A percentile compares a stretch with the other conserved stretches of the same genome.
Evolutionary conservation across 164 flowering plant genomes (phyloP).

Genomic region (Taxillus chinensis): DNA sequence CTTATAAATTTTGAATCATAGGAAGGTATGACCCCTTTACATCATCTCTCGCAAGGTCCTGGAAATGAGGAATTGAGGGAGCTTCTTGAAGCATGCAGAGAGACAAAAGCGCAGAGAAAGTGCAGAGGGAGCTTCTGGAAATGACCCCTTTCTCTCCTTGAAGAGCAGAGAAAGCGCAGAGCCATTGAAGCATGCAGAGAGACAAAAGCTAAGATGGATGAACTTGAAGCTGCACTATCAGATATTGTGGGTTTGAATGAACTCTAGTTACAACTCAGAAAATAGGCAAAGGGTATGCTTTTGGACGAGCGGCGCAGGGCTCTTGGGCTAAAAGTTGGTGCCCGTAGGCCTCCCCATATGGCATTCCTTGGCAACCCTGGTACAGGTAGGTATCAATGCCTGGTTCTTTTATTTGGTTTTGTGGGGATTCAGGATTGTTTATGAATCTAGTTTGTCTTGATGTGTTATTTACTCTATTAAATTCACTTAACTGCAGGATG

Average conservation of each 20-base stretch:
- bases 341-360: conserved; percentile 89
- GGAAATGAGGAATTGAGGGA: conserved; percentile 56
- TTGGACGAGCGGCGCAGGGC: conserved; percentile 95
- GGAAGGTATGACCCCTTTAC: conserved; percentile 86
- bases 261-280: conserved; percentile 70
- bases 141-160: conserved; percentile 51
- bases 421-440: background rate
- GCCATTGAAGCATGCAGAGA: conserved; percentile 84
- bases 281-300: conserved; percentile 99
- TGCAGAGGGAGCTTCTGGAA: conserved; percentile 40
- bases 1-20: conserved; percentile 16
- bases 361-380: conserved; percentile 99
- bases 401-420: background rate
- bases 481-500: background rate
- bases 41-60: conserved; percentile 75
- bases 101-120: too few species aligned
- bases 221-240: conserved; percentile 65
- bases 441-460: background rate
- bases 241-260: conserved; percentile 82
- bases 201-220: conserved; percentile 85
- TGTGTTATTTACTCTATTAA: background rate
- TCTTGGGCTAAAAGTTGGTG: conserved; percentile 77
- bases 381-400: conserved; percentile 48
- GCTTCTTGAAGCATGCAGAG: conserved; percentile 43
- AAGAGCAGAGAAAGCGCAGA: conserved; percentile 65